Conservation (phyloP, 2,329 filamentous ascomycete species). For the Fusarium cyanostomum region DNA sequence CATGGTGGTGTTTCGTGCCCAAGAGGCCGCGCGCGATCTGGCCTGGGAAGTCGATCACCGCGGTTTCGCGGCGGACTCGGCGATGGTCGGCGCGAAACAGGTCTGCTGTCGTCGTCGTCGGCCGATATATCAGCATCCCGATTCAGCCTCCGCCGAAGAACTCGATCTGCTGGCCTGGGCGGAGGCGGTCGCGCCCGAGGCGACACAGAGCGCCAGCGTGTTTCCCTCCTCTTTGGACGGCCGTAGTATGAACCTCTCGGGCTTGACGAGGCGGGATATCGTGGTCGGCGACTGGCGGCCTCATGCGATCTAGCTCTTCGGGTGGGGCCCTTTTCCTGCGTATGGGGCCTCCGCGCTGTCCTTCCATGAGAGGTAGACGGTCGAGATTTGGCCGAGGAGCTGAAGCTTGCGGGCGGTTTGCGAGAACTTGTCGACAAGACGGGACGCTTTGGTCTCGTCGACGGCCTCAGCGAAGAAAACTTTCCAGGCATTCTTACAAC, state of each 20-base stretch:
- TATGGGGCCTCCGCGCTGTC: conserved; percentile 13
- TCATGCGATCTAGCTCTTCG: conserved; percentile 37
- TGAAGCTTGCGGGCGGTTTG: not conserved
- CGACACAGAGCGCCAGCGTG: conserved; percentile 28
- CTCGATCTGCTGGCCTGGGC: not conserved
- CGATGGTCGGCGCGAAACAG: conserved; percentile 23
- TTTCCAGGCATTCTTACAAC: conserved; percentile 29
- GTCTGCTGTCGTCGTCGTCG: conserved; percentile 38
- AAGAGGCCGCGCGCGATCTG: not conserved
- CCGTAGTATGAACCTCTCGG: conserved; percentile 28
- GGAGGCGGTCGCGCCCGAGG: conserved; percentile 23
- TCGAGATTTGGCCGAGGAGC: conserved; percentile 14
- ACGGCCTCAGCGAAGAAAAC: conserved; percentile 24
- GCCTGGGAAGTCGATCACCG: conserved; percentile 4
- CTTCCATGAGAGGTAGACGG: conserved; percentile 24
- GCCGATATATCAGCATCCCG: conserved; percentile 38
- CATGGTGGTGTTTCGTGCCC: conserved; percentile 12
- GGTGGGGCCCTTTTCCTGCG: not conserved
- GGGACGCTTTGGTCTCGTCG: conserved; percentile 29
- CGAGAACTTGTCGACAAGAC: conserved; percentile 13
- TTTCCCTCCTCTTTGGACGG: conserved; percentile 17
- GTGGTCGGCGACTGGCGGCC: conserved; percentile 18
- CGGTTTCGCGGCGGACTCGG: conserved; percentile 14
- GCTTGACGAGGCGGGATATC: conserved; percentile 11
- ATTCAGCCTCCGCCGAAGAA: conserved; percentile 23